Base-by-base conservation (phyloP, 306 rosid species). In the Quercus alba region DNA sequence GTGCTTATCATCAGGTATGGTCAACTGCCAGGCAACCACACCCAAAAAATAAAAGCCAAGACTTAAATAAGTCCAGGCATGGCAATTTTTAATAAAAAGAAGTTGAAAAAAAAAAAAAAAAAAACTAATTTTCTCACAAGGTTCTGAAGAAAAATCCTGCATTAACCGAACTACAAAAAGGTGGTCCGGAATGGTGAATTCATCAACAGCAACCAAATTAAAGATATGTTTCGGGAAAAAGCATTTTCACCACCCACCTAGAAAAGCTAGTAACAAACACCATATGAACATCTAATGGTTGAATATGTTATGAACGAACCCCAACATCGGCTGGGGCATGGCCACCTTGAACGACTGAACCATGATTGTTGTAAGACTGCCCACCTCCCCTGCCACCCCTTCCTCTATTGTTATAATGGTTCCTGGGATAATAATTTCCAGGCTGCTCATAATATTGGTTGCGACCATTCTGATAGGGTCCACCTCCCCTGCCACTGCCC, bases 341-440 rank as follows among this genome's bases (percentile, higher is more conserved):
- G 62, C 85, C 84, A 30, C 83, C 93, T 63, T 87, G 89, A 82
- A 86, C 84, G 4, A 86, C 91, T 0, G 93, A 55, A 30, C 85
- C 86, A 35, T 90, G 81, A 80, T 82, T 87, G 86, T 72, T 81
- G 78, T 90, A 86, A 10, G 85, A 25, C 72, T 86, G 80, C 26
- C 93, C 97, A 14, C 94, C 86, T 5, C 96, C 97, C 41, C 98
- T 75, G 61, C 96, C 91, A 0, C 93, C 97, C 68, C 99, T 86
- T 76, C 97, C 94, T 81, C 94, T 87, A 20, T 80, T 87, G 88
- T 87, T 83, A 77, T 90, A 77, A 64, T 93, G 59, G 86, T 82
- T 90, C 82, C 97, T 90, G 6, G 83, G 93, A 80, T 96, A 82
- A 79, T 95, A 90, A 77, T 83, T 92, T 70, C 94, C 97, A 41